Evolutionary conservation across 202 grass and related monocot genomes (phyloP), one percentile per base, ranked within the genome.

Genomic region (Tripidium arundinaceum): DNA sequence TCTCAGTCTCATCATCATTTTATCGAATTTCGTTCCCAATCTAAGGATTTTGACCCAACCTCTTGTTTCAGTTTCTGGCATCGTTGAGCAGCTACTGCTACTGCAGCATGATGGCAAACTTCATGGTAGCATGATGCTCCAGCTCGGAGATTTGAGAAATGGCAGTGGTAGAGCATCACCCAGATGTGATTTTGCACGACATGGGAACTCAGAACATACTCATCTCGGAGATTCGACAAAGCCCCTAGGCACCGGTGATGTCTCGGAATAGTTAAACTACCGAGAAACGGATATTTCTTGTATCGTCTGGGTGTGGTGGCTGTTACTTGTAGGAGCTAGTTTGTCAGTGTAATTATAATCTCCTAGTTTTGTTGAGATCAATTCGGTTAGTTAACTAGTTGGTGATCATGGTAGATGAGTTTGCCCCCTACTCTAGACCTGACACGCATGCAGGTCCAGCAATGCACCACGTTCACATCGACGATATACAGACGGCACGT

Each of bases 251-350:
- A 26, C 18, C 11, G 8, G 41, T 52, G 72, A 62, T 38, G 55
- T 64, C 42, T 55, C 19, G 4, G 75, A 26, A 67, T 37, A 33
- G 55, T 64, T 64, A 5, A 5, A 61, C 34, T 79, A 9, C 37
- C 0, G 2, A 58, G 59, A 49, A 21, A 24, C 19, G 22, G 60
- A 61, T 38, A 14, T 34, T 24, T 36, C 38, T 40, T 79, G 80
- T 75, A 83, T 50, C 43, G 36, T 63, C 54, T 27, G 49, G 39
- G 33, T 15, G 19, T 26, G 47, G 39, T 18, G 41, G 76, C 22
- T 63, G 74, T 70, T 81, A 34, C 37, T 47, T 72, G 68, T 79
- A 62, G 80, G 47, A 83, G 62, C 19, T 83, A 74, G 50, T 25
- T 79, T 25, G n/a, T 45, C 45, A 28, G 19, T 78, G 79, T 67